Evolutionary conservation across 495 filamentous ascomycete species (phyloP).

Genomic region (Cercophora sp.): DNA sequence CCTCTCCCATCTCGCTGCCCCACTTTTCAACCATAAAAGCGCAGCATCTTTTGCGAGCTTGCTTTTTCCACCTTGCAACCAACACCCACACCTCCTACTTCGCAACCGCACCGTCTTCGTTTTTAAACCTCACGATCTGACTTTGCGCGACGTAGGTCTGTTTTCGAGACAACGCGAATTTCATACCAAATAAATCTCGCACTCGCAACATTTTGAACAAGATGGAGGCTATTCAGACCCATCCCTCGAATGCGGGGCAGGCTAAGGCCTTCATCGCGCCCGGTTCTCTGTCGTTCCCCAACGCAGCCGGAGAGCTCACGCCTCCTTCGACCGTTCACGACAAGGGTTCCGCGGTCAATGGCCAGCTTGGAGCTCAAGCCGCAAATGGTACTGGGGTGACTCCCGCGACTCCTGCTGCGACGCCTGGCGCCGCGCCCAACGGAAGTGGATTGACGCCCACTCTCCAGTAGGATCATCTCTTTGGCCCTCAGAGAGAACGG

Average conservation of each 20-base stretch:
- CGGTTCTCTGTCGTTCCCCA: conserved; percentile 84
- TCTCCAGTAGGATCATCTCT: conserved; percentile 80
- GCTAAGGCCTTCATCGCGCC: conserved; percentile 88
- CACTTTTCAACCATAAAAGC: too few relatives aligned
- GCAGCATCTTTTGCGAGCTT: too few relatives aligned
- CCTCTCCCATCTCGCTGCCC: neutral
- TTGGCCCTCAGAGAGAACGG: conserved; percentile 23
- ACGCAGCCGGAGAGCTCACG: conserved; percentile 74
- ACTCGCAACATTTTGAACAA: conserved; percentile 27
- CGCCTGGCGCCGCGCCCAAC: conserved; percentile 71
- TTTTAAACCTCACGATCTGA: neutral
- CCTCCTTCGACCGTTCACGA: conserved; percentile 60
- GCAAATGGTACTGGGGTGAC: conserved; percentile 77
- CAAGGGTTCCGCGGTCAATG: conserved; percentile 47
- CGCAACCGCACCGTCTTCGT: too few relatives aligned
- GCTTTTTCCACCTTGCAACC: too few relatives aligned
- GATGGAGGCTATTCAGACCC: conserved; percentile 88
- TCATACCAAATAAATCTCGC: conserved; percentile 6
- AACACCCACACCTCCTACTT: too few relatives aligned
- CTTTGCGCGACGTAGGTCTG: conserved; percentile 15
- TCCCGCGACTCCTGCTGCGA: conserved; percentile 93
- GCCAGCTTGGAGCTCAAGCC: conserved; percentile 52
- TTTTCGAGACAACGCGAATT: conserved; percentile 17
- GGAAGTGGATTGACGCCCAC: conserved; percentile 89
- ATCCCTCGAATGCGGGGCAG: conserved; percentile 81